Conservation (phyloP, 2,329 filamentous ascomycete species). For the Monilinia polystroma region DNA sequence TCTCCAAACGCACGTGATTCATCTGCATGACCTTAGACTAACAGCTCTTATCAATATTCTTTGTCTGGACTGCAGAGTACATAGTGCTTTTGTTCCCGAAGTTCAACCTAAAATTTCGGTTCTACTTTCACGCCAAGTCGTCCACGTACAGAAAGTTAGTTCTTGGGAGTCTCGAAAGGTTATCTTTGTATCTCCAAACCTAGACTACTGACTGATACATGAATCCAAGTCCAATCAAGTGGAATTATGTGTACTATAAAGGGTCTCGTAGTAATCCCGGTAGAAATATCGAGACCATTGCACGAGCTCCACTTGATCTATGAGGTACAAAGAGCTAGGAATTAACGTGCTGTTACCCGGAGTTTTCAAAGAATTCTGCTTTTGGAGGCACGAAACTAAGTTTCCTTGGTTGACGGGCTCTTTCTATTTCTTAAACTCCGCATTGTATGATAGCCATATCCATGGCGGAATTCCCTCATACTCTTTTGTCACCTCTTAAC, state of each 20-base stretch:
- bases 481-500: too few relatives aligned
- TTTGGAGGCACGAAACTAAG: neutral
- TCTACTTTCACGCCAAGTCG: conserved; percentile 8
- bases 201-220: neutral
- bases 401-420: neutral
- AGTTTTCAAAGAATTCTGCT: neutral
- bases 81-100: neutral
- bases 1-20: neutral
- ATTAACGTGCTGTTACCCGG: neutral
- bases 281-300: neutral
- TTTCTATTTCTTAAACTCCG: neutral
- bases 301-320: neutral
- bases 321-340: neutral
- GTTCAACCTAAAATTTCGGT: conserved; percentile 2
- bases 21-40: neutral
- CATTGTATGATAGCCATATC: neutral
- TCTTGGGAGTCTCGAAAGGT: neutral
- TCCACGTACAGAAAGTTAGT: conserved; percentile 10
- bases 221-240: neutral
- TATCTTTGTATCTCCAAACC: neutral
- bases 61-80: neutral
- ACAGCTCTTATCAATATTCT: neutral
- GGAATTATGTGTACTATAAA: neutral
- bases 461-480: neutral
- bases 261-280: too few relatives aligned